Percentiles rank a stretch among this genome's conserved stretches.
Evolutionary conservation across 176 grass and related monocot genomes (phyloP).

Genomic region (Bonia amplexicaulis): DNA sequence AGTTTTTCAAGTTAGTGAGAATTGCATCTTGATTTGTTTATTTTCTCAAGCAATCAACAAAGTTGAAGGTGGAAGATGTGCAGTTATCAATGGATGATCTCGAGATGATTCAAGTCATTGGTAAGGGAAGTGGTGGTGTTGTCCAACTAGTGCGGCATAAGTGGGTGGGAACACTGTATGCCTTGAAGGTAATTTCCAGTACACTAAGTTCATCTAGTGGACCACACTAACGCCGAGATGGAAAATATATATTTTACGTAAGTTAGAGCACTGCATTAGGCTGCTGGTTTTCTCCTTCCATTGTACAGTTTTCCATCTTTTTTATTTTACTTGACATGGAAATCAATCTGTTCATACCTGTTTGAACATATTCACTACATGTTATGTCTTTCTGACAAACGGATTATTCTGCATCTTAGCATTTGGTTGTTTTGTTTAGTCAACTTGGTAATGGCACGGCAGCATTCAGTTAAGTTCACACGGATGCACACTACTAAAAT

Average conservation of each 20-base stretch:
- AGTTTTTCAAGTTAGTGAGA: not conserved
- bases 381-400: not conserved
- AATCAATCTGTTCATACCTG: not conserved
- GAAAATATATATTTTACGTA: not conserved
- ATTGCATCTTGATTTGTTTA: slow-evolving; percentile 13
- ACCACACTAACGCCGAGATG: not conserved
- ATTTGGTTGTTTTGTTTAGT: not conserved
- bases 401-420: not conserved
- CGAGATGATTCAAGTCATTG: slow-evolving; percentile 90
- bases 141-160: slow-evolving; percentile 92
- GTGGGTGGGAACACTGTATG: slow-evolving; percentile 80
- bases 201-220: slow-evolving; percentile 2
- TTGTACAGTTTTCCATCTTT: not conserved
- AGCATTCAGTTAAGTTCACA: not conserved
- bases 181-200: slow-evolving; percentile 66
- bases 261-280: not conserved
- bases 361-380: not conserved
- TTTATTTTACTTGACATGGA: slow-evolving; percentile 11
- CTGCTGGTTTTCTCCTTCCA: not conserved
- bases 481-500: not conserved
- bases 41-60: slow-evolving; percentile 35
- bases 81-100: slow-evolving; percentile 83
- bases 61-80: slow-evolving; percentile 67
- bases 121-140: slow-evolving; percentile 89
- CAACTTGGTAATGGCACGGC: not conserved